Evolutionary conservation across 2,329 filamentous ascomycete genomes (phyloP), one percentile per base, ranked within the genome.

Genomic region (Penicillium sp.): DNA sequence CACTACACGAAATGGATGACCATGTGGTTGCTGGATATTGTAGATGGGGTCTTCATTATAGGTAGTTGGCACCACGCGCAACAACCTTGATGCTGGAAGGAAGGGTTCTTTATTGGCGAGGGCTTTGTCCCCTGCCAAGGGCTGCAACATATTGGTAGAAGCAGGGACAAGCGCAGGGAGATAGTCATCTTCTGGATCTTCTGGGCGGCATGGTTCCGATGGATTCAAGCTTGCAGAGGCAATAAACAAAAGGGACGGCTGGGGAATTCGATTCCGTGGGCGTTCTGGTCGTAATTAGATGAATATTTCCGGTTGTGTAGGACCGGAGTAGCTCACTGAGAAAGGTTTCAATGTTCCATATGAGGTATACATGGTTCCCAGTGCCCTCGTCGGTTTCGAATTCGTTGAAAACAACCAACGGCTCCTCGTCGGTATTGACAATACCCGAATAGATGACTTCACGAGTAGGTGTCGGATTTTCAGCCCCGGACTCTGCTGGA

Each of bases 81-180:
- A 68, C 33, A 80, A 70, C 32, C 74, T 65, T 29, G 74, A 72
- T 15, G 76, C 74, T n/a, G 76, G 75, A 8, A 80, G 66, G 41
- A 73, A 74, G 15, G 76, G 72, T 30, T 70, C 61, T 17, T 67
- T 64, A 15, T 66, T 63, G n/a, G 55, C 55, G 18, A 74, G 56
- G 2, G 65, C 62, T 29, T 71, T 70, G 42, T 75, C 71, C 30
- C 63, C 65, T 14, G 70, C 67, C 35, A 80, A 68, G 3, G 76
- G 65, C 45, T 77, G 71, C 7, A 80, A 64, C 11, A 80, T 65
- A 43, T 80, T 80, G 7, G 70, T 61, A 1, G 76, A 74, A n/a
- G 73, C 66, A 4, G 75, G 73, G n/a, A 74, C 62, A 30, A 71
- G 64, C 32, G 72, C 71, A 11, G 72, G 68, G 5, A 80, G 64